These are phyloP conservation scores for Phtheirospermum japonicum DNA, from an alignment of 257 asterid genomes.

Conservation along the genomic window DNA sequence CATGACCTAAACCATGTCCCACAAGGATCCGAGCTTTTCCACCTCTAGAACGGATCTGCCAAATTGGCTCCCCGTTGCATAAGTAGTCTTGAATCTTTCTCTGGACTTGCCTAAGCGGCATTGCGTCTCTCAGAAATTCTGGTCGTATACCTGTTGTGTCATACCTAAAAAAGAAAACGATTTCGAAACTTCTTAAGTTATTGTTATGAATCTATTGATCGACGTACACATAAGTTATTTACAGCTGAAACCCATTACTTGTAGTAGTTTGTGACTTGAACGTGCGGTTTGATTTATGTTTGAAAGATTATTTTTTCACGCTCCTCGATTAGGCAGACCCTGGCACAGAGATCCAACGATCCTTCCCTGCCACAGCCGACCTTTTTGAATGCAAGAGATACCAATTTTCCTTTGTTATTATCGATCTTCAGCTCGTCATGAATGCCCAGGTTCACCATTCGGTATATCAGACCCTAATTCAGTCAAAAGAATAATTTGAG, in stretches of 20 bases:
- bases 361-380: slow-evolving; percentile 97
- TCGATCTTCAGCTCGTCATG: slow-evolving; percentile 77
- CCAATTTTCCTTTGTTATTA: slow-evolving; percentile 56
- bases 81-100: too few species aligned
- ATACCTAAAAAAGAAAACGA: too few species aligned
- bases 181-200: too few species aligned
- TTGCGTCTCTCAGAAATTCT: too few species aligned
- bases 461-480: slow-evolving; percentile 51
- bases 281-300: slow-evolving; percentile 68
- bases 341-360: slow-evolving; percentile 76
- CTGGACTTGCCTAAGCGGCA: too few species aligned
- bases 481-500: not conserved
- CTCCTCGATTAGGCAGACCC: slow-evolving; percentile 81
- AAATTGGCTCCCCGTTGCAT: too few species aligned
- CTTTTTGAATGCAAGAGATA: slow-evolving; percentile 87
- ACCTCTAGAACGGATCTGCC: slow-evolving; percentile 81
- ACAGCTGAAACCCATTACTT: slow-evolving; percentile 49
- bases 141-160: too few species aligned
- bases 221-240: too few species aligned
- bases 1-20: slow-evolving; percentile 87
- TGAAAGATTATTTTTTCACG: slow-evolving; percentile 66
- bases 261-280: slow-evolving; percentile 74
- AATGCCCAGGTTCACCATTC: too few species aligned
- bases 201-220: too few species aligned
- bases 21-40: slow-evolving; percentile 69